These are phyloP conservation scores for Saccharomycopsis oosterbeekiorum DNA, from an alignment of 805 yeast genomes.

Conservation along the genomic window DNA sequence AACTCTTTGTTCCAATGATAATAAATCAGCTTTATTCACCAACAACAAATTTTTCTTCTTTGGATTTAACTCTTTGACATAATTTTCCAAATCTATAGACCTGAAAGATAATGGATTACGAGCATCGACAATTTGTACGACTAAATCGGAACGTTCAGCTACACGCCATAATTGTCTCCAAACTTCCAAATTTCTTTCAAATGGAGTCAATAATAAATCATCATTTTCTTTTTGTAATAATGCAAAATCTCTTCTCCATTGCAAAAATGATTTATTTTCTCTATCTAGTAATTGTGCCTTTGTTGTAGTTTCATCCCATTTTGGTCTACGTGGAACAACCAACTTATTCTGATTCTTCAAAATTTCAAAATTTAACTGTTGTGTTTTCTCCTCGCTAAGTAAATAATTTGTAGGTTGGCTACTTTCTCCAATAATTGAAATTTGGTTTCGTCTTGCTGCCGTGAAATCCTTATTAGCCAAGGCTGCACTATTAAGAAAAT, in stretches of 20 bases:
- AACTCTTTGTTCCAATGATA: slow-evolving; percentile 65
- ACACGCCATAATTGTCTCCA: slow-evolving; percentile 99
- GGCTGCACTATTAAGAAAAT: slow-evolving; percentile 89
- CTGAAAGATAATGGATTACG: slow-evolving; percentile 87
- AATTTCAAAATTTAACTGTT: slow-evolving; percentile 49
- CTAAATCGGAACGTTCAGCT: slow-evolving; percentile 84
- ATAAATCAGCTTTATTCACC: slow-evolving; percentile 88
- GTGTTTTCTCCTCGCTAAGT: slow-evolving; percentile 57
- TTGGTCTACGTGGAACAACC: slow-evolving; percentile 89
- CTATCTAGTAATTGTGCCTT: slow-evolving; percentile 70
- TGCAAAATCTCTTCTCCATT: slow-evolving; percentile 92
- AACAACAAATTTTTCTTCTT: slow-evolving; percentile 69
- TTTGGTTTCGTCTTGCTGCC: slow-evolving; percentile 77
- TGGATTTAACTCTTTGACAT: slow-evolving; percentile 70
- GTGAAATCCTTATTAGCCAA: slow-evolving; percentile 94
- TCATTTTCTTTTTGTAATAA: slow-evolving; percentile 70
- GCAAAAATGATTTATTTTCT: slow-evolving; percentile 83
- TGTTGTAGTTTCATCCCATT: slow-evolving; percentile 67
- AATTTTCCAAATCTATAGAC: slow-evolving; percentile 75
- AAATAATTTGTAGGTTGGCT: slow-evolving; percentile 43
- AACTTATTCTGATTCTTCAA: slow-evolving; percentile 58
- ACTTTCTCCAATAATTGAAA: slow-evolving; percentile 74
- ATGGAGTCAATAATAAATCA: slow-evolving; percentile 74
- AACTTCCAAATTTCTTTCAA: slow-evolving; percentile 93
- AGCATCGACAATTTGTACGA: slow-evolving; percentile 97